phyloP scores from a whole-genome alignment of 1,139 yeast genomes.

The Saccharomyces hybrid region DNA sequence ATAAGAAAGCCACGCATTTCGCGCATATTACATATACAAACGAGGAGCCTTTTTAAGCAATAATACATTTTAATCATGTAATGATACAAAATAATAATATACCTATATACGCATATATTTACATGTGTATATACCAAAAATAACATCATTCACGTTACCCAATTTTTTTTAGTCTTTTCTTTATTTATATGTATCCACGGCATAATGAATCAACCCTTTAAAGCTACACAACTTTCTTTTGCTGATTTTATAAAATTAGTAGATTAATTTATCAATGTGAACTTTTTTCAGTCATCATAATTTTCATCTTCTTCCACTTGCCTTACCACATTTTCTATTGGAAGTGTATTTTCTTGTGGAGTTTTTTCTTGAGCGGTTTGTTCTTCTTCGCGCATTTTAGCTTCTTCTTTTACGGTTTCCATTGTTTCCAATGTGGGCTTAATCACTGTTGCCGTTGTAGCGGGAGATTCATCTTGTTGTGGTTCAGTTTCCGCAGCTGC shows the following conservation, averaged over 20 bases:
- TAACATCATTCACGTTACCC: not conserved
- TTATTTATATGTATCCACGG: not conserved
- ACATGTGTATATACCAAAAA: not conserved
- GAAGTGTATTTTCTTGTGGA: slow-evolving; percentile 17
- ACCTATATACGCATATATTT: not conserved
- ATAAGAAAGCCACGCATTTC: slow-evolving; percentile 3
- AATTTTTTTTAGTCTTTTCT: not conserved
- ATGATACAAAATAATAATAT: slow-evolving; percentile 1
- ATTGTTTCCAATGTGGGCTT: slow-evolving; percentile 40
- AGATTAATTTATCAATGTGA: slow-evolving; percentile 1
- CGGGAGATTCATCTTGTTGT: slow-evolving; percentile 3
- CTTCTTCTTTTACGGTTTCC: slow-evolving; percentile 40
- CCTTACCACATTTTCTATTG: slow-evolving; percentile 59
- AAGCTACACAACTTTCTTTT: not conserved
- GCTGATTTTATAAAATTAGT: not conserved
- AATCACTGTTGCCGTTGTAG: slow-evolving; percentile 26
- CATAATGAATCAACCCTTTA: not conserved
- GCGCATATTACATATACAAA: not conserved
- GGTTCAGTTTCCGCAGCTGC: slow-evolving; percentile 8
- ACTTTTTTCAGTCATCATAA: slow-evolving; percentile 58
- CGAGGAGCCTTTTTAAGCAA: not conserved
- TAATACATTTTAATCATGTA: not conserved
- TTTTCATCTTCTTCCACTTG: slow-evolving; percentile 77
- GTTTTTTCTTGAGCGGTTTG: slow-evolving; percentile 13
- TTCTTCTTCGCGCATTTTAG: slow-evolving; percentile 35